These are phyloP conservation scores for Arthrobotrys conoides DNA, from an alignment of 2,329 filamentous ascomycete species.

Conservation along the genomic window DNA sequence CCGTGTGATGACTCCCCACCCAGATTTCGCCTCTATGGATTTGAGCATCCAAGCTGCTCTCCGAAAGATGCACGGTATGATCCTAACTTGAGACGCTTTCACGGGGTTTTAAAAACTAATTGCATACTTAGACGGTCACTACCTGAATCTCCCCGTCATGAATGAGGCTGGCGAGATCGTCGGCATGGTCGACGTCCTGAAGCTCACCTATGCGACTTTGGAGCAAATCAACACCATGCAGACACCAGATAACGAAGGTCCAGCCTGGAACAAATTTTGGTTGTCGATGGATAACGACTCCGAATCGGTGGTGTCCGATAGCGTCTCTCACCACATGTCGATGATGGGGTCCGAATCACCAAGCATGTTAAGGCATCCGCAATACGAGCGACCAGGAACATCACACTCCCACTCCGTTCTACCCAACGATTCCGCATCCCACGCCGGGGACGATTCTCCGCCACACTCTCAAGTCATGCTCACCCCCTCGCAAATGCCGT, in stretches of 20 bases:
- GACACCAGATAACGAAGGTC: conserved; percentile 88
- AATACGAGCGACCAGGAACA: conserved; percentile 57
- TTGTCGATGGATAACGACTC: conserved; percentile 94
- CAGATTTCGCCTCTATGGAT: conserved; percentile 97
- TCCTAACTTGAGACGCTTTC: not conserved
- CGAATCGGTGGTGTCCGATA: conserved; percentile 95
- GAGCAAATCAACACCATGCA: conserved; percentile 98
- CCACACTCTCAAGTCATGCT: conserved; percentile 71
- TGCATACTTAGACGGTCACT: conserved; percentile 84
- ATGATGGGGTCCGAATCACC: conserved; percentile 59
- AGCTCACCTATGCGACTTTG: conserved; percentile 96
- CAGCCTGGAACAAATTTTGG: conserved; percentile 99
- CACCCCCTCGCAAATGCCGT: conserved; percentile 68
- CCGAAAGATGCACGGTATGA: conserved; percentile 96
- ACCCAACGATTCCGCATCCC: conserved; percentile 94
- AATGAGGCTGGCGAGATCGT: conserved; percentile 97
- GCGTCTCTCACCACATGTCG: conserved; percentile 70
- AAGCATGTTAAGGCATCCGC: conserved; percentile 44
- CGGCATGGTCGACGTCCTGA: conserved; percentile 98
- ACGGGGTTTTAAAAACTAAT: conserved; percentile 23
- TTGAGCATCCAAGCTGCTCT: conserved; percentile 99
- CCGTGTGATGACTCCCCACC: conserved; percentile 98
- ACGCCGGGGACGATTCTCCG: conserved; percentile 85
- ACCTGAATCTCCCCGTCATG: conserved; percentile 98
- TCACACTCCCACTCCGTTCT: conserved; percentile 81